Evolutionary conservation across 108 stramenopile species (phyloP), one percentile per base, ranked within the genome.

Genomic region (Pseudonitzschia delicatissima): DNA sequence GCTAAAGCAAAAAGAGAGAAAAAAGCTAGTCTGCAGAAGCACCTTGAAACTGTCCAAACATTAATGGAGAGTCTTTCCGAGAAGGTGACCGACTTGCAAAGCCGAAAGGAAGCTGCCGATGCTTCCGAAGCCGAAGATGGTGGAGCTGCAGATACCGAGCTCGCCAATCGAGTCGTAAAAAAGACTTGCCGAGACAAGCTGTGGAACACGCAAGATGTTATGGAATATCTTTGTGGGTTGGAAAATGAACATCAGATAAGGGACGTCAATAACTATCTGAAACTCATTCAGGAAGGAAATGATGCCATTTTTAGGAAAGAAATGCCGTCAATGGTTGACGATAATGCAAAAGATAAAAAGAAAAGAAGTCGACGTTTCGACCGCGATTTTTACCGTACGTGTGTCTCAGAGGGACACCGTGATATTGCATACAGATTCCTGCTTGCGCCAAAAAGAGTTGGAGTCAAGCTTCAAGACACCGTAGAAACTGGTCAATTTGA

Each of bases 221-320:
- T 71, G 28, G 67, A 78, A 25, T 88, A 88, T 37, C 64, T 87
- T 4, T 62, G 63, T 37, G 82, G 74, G 25, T 74, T 87, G 51
- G 66, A 77, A 25, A 89, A 88, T 48, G 72, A 74, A 37, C 83
- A 83, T 15, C 82, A 93, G 37, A 82, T 88, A 31, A 62, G 81
- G 62, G 94, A 95, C 67, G 73, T 91, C 64, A 83, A 80, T 45
- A 80, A 68, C 12, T 95, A 89, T 67, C 79, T 95, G 23, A 77
- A 66, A 58, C 69, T 95, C 11, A 75, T 95, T 45, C 79, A 87
- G 62, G 94, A 95, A 67, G 94, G 94, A 18, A 95, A 88, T 52
- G 86, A 86, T 59, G 86, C 89, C 12, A 85, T 95, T 69, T 76
- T 74, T 32, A 80, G 73, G 40, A 91, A 90, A 50, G 78, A 80